Percentiles rank a stretch among this genome's conserved stretches.
Conservation (phyloP, 768 basidiomycete species). For the Russula foetens region DNA sequence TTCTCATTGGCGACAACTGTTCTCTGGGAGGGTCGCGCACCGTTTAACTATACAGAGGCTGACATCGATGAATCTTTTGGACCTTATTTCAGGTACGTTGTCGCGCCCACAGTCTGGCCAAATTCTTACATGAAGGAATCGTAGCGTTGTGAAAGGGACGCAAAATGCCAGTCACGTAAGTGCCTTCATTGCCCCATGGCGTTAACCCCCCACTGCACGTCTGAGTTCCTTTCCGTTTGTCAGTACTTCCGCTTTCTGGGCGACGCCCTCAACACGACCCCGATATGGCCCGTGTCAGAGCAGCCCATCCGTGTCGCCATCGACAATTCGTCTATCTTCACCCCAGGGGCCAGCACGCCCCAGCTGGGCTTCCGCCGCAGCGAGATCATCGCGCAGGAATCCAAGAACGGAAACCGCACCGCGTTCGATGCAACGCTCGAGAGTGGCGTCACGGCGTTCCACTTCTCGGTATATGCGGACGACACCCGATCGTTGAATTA, state of each 20-base stretch:
- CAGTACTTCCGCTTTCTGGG: slow-evolving; percentile 42
- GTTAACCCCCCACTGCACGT: too few species aligned
- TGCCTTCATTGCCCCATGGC: neutral
- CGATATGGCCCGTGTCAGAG: slow-evolving; percentile 42
- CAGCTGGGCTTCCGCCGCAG: slow-evolving; percentile 53
- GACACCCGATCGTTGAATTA: slow-evolving; percentile 39
- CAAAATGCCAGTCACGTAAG: slow-evolving; percentile 43
- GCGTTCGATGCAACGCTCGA: slow-evolving; percentile 35
- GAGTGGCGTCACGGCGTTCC: slow-evolving; percentile 38
- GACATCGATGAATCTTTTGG: slow-evolving; percentile 40
- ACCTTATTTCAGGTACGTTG: slow-evolving; percentile 47
- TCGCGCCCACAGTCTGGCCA: neutral
- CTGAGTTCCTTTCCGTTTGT: neutral
- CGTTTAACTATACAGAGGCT: slow-evolving; percentile 33
- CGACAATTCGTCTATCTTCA: slow-evolving; percentile 50
- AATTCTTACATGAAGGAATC: neutral
- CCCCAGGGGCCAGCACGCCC: slow-evolving; percentile 39
- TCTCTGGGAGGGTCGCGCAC: slow-evolving; percentile 49
- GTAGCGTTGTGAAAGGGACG: slow-evolving; percentile 48
- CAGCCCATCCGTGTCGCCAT: slow-evolving; percentile 46
- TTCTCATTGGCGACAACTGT: slow-evolving; percentile 26
- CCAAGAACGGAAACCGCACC: slow-evolving; percentile 26
- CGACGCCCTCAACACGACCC: slow-evolving; percentile 33
- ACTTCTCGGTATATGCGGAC: slow-evolving; percentile 41
- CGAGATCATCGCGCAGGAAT: slow-evolving; percentile 48